These are phyloP conservation scores for Eucalyptus cladocalyx DNA, from an alignment of 345 rosid genomes.

Conservation along the genomic window DNA sequence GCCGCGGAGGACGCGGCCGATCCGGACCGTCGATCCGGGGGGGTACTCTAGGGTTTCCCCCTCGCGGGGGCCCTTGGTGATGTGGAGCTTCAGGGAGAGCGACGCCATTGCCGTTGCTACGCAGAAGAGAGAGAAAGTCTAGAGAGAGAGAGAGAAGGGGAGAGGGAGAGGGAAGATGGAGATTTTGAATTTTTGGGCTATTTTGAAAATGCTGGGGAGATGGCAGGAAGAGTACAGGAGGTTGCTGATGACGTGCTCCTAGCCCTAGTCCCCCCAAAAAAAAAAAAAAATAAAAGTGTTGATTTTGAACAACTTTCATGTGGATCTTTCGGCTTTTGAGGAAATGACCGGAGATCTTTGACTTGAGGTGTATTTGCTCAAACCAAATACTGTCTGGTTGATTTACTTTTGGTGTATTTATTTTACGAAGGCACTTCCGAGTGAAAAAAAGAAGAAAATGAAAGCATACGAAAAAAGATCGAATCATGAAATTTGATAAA, in stretches of 20 bases:
- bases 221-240: background rate
- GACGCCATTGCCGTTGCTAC: background rate
- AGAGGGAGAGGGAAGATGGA: background rate
- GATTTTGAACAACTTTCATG: background rate
- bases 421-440: no score
- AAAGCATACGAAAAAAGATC: fast-evolving
- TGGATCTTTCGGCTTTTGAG: background rate
- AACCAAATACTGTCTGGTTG: fast-evolving
- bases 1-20: conserved; percentile 74
- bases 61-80: conserved; percentile 50
- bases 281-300: background rate
- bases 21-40: conserved; percentile 30
- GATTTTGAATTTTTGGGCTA: background rate
- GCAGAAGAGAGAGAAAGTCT: background rate
- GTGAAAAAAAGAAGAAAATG: background rate
- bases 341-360: background rate
- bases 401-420: background rate
- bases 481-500: fast-evolving
- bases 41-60: conserved; percentile 52
- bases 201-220: background rate
- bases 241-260: background rate
- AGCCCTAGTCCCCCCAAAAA: background rate
- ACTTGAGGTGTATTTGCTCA: fast-evolving
- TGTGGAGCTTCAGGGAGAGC: conserved; percentile 24
- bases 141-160: background rate